Evolutionary conservation across 192 early-diverging fungal genomes (phyloP), one percentile per base, ranked within the genome.

Genomic region (Martensiomyces pterosporus): DNA sequence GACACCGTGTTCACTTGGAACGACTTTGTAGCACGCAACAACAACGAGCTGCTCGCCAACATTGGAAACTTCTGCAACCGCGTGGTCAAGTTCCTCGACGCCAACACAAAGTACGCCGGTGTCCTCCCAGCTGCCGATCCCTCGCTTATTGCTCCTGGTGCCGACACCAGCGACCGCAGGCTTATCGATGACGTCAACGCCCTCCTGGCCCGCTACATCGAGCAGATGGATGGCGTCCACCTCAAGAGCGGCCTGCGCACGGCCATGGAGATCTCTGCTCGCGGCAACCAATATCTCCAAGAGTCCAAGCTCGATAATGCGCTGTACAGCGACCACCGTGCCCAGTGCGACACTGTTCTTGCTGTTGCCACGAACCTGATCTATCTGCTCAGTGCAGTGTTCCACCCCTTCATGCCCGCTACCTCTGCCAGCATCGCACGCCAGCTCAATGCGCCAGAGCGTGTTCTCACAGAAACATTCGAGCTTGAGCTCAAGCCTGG

Each of bases 41-140:
- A 99, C 79, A 82, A 76, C 53, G 94, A 95, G 79, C 79, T 99
- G 46, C 76, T 99, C 37, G 87, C 87, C 43, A 99, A 98, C 68
- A 51, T 94, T 4, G 97, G 97, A 46, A 99, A 99, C 82, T 91
- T 97, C 77, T 87, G 94, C 52, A 99, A 96, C 77, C 89, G 97
- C 52, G 87, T 92, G 22, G 78, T 98, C 66, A 94, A 93, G 72
- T 99, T 97, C 76, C 73, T 92, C 27, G 67, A 75, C 27, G 48
- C 38, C 34, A 63, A 75, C 32, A 77, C 90, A n/a, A 97, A 95
- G 65, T 99, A 98, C 67, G 88, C 83, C 14, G 77, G 85, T n/a
- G 64, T 85, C 3, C 59, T 98, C 17, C 94, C 94, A 6, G 55
- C 76, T 6, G 62, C 67, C 22, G 68, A 72, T 49, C 42, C 69